These are phyloP conservation scores for Aspergillus piperis DNA, from an alignment of 2,329 filamentous ascomycete species.

Conservation along the genomic window DNA sequence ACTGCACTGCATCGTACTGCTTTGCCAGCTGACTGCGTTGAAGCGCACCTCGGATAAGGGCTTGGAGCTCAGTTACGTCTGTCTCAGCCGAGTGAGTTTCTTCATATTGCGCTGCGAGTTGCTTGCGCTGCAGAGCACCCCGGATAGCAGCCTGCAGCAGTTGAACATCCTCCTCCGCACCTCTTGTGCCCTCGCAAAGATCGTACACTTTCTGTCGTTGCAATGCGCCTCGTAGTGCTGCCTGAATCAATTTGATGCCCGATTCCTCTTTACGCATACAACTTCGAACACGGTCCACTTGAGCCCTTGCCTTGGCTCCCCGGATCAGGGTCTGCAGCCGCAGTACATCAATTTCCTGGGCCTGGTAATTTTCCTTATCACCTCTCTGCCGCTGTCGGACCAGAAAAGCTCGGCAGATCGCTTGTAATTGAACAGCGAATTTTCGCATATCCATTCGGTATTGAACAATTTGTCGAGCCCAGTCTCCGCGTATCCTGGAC, in stretches of 20 bases:
- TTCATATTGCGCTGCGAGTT: background rate
- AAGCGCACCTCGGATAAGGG: slow-evolving; percentile 11
- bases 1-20: slow-evolving; percentile 40
- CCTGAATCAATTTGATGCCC: slow-evolving; percentile 55
- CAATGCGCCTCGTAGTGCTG: slow-evolving; percentile 55
- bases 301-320: slow-evolving; percentile 49
- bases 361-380: slow-evolving; percentile 71
- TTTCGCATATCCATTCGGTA: slow-evolving; percentile 81
- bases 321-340: slow-evolving; percentile 80
- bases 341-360: slow-evolving; percentile 70
- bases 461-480: slow-evolving; percentile 75
- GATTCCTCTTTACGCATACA: slow-evolving; percentile 43
- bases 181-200: slow-evolving; percentile 63
- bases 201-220: slow-evolving; percentile 43
- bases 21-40: slow-evolving; percentile 22
- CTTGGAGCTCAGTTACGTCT: background rate
- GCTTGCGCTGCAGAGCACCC: slow-evolving; percentile 47
- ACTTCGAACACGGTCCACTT: slow-evolving; percentile 46
- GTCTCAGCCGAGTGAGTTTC: background rate
- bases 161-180: slow-evolving; percentile 64
- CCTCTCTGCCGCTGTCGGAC: slow-evolving; percentile 64
- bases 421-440: slow-evolving; percentile 80
- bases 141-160: slow-evolving; percentile 59
- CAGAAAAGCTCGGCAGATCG: slow-evolving; percentile 73
- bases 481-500: slow-evolving; percentile 82